Base-by-base conservation (phyloP, 1,284 basidiomycete genomes). In the Phellopilus nigrolimitatus region DNA sequence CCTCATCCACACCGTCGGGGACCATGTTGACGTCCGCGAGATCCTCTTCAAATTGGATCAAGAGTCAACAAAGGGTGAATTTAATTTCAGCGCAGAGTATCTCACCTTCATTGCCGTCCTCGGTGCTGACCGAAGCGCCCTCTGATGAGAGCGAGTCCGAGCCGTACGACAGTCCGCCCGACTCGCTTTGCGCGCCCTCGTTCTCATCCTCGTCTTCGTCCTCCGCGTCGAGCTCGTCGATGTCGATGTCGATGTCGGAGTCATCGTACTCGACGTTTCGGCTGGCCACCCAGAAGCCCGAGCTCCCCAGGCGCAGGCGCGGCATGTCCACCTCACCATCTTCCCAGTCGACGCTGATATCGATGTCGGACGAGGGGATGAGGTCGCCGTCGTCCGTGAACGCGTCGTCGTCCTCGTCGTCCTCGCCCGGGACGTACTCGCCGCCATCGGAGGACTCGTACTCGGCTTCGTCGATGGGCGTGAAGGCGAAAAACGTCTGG, bases 381-480 rank as follows among this genome's bases (percentile, higher is more conserved):
- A 57, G 59, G 33, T 57, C 59, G 8, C 44, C 54, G 19, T 62
- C 55, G 27, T 60, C 60, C 17, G 47, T 30, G 40, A 49, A 57
- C 58, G 64, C 66, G 33, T 75, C 72, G 13, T 76, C 73, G 39
- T 80, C 78, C 36, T 78, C 76, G 24, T 74, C 71, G 33, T 81
- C 76, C 7, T 75, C 71, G 1, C 71, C 69, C 0, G 82, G 82
- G 12, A 84, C 63, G 59, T 83, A 85, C 63, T 84, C 82, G 3
- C 74, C 80, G 12, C 75, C 82, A 59, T 84, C 81, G 1, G 79
- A 80, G 2, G 79, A 81, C 58, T 84, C 83, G 58, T 77, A 72
- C 56, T 82, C 80, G 10, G 74, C 75, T 25, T 80, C 79, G 0
- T 72, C 68, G 4, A 67, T 64, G 0, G 75, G 74, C 13, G 62